phyloP scores from a whole-genome alignment of 2,329 filamentous ascomycete species.

The Claviceps fusiformis region DNA sequence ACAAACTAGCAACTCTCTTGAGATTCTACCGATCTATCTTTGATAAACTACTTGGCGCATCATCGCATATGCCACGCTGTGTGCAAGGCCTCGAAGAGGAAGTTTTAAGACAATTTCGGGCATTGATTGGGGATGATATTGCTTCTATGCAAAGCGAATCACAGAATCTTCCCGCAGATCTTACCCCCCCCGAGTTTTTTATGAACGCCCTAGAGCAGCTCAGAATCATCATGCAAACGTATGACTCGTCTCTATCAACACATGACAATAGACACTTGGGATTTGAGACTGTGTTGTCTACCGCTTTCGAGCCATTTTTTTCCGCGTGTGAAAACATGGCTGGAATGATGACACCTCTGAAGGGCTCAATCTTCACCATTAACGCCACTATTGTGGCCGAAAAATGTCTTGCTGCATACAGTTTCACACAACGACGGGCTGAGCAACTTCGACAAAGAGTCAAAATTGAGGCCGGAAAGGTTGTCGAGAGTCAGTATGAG shows the following conservation, averaged over 20 bases:
- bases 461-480: conserved; percentile 36
- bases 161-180: conserved; percentile 54
- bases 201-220: conserved; percentile 68
- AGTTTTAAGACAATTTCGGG: conserved; percentile 69
- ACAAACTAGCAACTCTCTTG: conserved; percentile 79
- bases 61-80: conserved; percentile 56
- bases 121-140: conserved; percentile 67
- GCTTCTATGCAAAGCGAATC: conserved; percentile 61
- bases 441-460: conserved; percentile 44
- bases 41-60: conserved; percentile 56
- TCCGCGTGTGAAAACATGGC: conserved; percentile 59
- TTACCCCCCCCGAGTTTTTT: conserved; percentile 69
- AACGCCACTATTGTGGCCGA: conserved; percentile 55
- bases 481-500: conserved; percentile 54
- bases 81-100: conserved; percentile 58
- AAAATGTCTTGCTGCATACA: conserved; percentile 40
- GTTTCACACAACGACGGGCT: conserved; percentile 47
- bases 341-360: conserved; percentile 42
- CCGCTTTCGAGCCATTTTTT: conserved; percentile 79
- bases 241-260: conserved; percentile 64
- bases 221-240: conserved; percentile 67
- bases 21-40: conserved; percentile 85
- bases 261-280: conserved; percentile 46
- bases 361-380: conserved; percentile 54
- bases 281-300: conserved; percentile 62